phyloP scores from a whole-genome alignment of 2,329 filamentous ascomycete genomes.

The Fusarium sarcochroum region DNA sequence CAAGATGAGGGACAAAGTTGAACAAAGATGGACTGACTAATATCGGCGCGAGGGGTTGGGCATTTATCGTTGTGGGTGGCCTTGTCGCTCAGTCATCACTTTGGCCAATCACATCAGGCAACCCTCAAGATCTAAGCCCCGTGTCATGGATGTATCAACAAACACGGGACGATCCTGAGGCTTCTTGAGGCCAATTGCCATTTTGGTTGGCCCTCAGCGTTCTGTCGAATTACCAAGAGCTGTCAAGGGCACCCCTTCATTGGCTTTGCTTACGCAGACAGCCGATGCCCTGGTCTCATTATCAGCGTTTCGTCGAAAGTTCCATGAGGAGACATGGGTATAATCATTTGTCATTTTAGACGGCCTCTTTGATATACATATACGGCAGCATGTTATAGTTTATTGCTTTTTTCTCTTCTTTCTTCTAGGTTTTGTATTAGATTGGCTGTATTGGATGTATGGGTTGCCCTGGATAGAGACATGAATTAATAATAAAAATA shows the following conservation, averaged over 20 bases:
- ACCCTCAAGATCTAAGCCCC: slow-evolving; percentile 4
- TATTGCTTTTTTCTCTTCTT: neutral
- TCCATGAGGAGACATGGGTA: neutral
- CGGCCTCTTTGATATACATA: neutral
- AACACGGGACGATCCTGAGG: slow-evolving; percentile 7
- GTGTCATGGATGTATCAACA: neutral
- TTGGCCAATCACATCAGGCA: slow-evolving; percentile 24
- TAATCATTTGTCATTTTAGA: slow-evolving; percentile 3
- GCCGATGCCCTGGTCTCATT: neutral
- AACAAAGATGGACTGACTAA: slow-evolving; percentile 12
- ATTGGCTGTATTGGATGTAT: neutral
- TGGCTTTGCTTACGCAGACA: neutral
- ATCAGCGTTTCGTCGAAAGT: neutral
- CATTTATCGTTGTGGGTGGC: slow-evolving; percentile 30
- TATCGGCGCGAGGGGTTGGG: slow-evolving; percentile 21
- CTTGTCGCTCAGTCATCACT: neutral
- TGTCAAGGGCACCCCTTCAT: slow-evolving; percentile 9
- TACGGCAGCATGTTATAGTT: neutral
- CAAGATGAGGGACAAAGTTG: slow-evolving; percentile 27
- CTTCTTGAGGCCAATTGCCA: slow-evolving; percentile 10
- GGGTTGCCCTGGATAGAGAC: neutral
- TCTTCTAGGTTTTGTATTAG: neutral
- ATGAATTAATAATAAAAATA: slow-evolving; percentile 5
- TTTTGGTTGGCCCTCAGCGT: neutral
- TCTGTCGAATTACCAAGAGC: neutral